These are phyloP conservation scores for Mycosphaerella sp. DNA, from an alignment of 2,329 filamentous ascomycete genomes.

Conservation along the genomic window DNA sequence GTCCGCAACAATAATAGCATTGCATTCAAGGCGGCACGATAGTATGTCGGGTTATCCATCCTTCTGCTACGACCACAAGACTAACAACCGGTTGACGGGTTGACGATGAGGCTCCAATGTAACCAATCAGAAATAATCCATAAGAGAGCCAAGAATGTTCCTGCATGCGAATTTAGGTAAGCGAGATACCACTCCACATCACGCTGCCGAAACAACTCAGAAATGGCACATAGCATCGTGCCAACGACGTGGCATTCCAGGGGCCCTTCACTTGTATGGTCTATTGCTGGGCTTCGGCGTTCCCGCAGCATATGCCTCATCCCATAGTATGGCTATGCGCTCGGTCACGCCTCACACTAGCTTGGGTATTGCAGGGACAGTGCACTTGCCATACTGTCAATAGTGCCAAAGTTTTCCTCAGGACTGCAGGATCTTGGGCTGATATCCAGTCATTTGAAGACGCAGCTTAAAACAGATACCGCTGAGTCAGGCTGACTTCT, in stretches of 20 bases:
- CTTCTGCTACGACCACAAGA: not conserved
- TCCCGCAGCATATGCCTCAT: not conserved
- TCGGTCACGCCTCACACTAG: not conserved
- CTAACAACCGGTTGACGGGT: not conserved
- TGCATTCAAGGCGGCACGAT: not conserved
- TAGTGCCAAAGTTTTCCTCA: not conserved
- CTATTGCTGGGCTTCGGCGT: not conserved
- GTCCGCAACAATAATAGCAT: not conserved
- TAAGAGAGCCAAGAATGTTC: not conserved
- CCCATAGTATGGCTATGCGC: not conserved
- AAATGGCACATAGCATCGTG: not conserved
- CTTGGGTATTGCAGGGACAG: not conserved
- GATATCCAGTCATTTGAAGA: not conserved
- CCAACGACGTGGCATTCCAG: not conserved
- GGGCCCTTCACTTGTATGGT: not conserved
- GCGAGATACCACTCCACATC: not conserved
- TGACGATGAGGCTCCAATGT: not conserved
- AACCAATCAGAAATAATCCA: not conserved
- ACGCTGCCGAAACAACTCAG: not conserved
- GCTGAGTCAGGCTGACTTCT: not conserved
- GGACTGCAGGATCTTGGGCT: not conserved
- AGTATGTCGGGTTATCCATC: not conserved
- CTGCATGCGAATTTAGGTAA: not conserved
- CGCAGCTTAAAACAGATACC: not conserved
- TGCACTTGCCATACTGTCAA: not conserved